Evolutionary conservation across 169 alveolate genomes (phyloP), one percentile per base, ranked within the genome.

Genomic region (Eimeria praecox): DNA sequence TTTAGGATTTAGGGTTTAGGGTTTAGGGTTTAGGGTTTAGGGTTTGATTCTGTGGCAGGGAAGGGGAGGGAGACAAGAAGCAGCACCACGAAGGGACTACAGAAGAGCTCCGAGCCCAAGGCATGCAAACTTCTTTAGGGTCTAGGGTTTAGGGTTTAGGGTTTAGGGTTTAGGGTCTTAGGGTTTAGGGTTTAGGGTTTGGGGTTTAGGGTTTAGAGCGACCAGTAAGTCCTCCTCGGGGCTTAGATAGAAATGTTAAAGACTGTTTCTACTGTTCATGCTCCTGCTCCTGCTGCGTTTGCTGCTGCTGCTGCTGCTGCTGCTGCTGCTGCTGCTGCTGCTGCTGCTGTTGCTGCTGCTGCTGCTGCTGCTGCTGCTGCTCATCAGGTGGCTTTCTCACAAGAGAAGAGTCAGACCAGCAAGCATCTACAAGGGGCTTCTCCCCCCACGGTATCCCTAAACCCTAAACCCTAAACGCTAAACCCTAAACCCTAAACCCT

Each of bases 241-340:
- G 80, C 14, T 10, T 27, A 35, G 80, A 12, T 33, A 8, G 42
- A 27, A 35, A 44, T 5, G 44, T 5, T 16, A 30, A 30, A 22
- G 75, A 22, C 35, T 64, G 22, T 27, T 30, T 16, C 44, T 69
- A 30, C 24, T 69, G 49, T 30, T 30, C 80, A 64, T 49, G 56
- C 22, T 69, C 40, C 8, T 69, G 1, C 24, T 69, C 46, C 30
- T 5, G 80, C 80, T 69, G 80, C 30, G 24, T 9, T 44, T 69
- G 80, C 44, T 69, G 80, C 46, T 69, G 80, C 46, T 69, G 80
- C 80, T 69, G 24, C 46, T 69, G 46, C 46, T 9, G 80, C 22
- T 1, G 46, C 44, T 69, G 80, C 22, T 56, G 66, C 66, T 20
- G 27, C 66, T 56, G 66, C 24, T 56, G 66, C 66, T 56, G 66